Evolutionary conservation across 2,329 filamentous ascomycete species (phyloP).

Genomic region (Coleophoma cylindrospora): DNA sequence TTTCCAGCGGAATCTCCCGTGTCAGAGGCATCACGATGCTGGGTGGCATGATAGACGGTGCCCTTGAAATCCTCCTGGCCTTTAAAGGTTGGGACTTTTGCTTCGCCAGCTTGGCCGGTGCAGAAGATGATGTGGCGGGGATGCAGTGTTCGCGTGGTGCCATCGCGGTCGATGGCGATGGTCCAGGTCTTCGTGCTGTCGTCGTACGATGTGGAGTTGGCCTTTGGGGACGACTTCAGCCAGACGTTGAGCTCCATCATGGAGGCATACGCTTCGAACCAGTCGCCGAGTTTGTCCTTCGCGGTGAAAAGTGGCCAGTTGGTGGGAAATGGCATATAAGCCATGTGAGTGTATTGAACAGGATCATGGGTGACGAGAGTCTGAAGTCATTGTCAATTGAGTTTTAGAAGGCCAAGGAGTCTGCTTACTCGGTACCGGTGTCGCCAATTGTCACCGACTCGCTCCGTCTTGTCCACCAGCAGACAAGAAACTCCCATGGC

Average conservation of each 20-base stretch:
- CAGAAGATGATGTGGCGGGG: conserved; percentile 44
- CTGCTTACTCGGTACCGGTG: conserved; percentile 43
- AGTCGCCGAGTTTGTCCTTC: conserved; percentile 67
- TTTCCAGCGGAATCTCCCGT: conserved; percentile 41
- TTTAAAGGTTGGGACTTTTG: conserved; percentile 40
- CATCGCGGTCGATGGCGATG: conserved; percentile 39
- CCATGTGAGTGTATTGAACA: conserved; percentile 52
- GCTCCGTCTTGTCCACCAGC: conserved; percentile 52
- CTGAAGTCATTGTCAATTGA: background rate
- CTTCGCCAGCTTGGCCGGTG: conserved; percentile 48
- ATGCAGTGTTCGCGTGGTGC: conserved; percentile 36
- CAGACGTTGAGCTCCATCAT: conserved; percentile 66
- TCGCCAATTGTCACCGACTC: conserved; percentile 61
- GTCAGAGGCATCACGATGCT: conserved; percentile 45
- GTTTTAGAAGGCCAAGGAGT: background rate
- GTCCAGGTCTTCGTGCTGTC: conserved; percentile 48
- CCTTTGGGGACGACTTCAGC: conserved; percentile 44
- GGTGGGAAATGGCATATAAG: conserved; percentile 58
- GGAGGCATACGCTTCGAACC: conserved; percentile 60
- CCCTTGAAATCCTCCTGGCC: conserved; percentile 52
- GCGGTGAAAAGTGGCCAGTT: conserved; percentile 67
- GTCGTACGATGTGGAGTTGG: conserved; percentile 39
- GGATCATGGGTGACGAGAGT: conserved; percentile 66
- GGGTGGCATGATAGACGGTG: conserved; percentile 52
- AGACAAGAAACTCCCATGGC: conserved; percentile 50